These are phyloP conservation scores for Didymella exigua DNA, from an alignment of 2,329 filamentous ascomycete genomes.

Conservation along the genomic window DNA sequence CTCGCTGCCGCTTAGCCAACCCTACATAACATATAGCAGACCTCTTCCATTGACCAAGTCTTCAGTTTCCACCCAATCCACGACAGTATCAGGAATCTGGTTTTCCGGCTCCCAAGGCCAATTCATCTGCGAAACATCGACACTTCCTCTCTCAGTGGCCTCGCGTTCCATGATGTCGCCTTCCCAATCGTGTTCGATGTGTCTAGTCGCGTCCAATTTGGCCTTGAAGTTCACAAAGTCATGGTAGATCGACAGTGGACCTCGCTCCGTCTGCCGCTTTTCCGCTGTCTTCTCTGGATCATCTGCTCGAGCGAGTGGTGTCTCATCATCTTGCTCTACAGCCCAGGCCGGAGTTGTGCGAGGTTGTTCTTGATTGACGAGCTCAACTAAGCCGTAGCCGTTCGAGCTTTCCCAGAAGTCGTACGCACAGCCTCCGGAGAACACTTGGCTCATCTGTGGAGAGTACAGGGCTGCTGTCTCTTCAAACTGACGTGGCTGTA, in stretches of 20 bases:
- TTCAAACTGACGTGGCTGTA: slow-evolving; percentile 9
- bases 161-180: slow-evolving; percentile 9
- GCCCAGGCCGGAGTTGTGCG: neutral
- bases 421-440: slow-evolving; percentile 22
- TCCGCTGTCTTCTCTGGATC: slow-evolving; percentile 4
- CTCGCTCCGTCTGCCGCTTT: slow-evolving; percentile 8
- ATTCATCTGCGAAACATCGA: neutral
- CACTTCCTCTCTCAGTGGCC: neutral
- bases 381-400: slow-evolving; percentile 14
- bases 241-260: slow-evolving; percentile 3
- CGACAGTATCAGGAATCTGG: slow-evolving; percentile 1
- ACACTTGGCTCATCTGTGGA: slow-evolving; percentile 10
- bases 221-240: slow-evolving; percentile 13
- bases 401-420: slow-evolving; percentile 16
- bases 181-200: slow-evolving; percentile 3
- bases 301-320: neutral
- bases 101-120: slow-evolving; percentile 15
- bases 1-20: too few species aligned
- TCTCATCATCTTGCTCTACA: neutral
- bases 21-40: neutral
- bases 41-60: neutral
- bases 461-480: slow-evolving; percentile 20
- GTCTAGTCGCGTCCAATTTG: slow-evolving; percentile 2
- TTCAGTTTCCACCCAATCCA: neutral
- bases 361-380: neutral